These are phyloP conservation scores for Apiospora malaysiana DNA, from an alignment of 2,329 filamentous ascomycete species.

Conservation along the genomic window DNA sequence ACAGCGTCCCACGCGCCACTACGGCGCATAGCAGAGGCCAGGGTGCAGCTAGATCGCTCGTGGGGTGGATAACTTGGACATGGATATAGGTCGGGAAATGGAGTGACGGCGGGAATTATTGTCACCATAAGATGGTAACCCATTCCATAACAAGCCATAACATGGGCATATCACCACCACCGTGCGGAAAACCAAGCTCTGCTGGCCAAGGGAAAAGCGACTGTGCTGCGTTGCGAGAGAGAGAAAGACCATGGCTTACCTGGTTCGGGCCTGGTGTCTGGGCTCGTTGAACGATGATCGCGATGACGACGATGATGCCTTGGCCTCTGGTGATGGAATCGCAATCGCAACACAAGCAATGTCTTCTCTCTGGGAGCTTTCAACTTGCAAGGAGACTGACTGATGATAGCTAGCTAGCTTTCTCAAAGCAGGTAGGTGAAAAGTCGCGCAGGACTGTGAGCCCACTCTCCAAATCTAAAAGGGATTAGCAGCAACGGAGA, in stretches of 20 bases:
- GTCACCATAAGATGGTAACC: constrained; percentile 18
- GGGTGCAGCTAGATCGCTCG: constrained; percentile 25
- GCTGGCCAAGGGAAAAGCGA: constrained; percentile 1
- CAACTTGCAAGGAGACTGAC: not conserved
- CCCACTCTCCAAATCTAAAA: not conserved
- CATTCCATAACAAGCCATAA: constrained; percentile 18
- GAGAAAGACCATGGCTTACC: not conserved
- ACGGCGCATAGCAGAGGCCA: constrained; percentile 18
- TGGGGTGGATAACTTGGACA: constrained; percentile 24
- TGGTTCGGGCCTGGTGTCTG: not conserved
- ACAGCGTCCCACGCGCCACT: constrained; percentile 17
- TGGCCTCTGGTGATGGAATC: not conserved
- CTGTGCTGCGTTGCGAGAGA: not conserved
- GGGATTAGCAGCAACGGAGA: constrained; percentile 1
- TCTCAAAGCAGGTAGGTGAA: not conserved
- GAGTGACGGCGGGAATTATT: constrained; percentile 19
- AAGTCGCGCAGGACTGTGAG: constrained; percentile 6
- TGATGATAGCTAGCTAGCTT: not conserved
- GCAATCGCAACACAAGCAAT: not conserved
- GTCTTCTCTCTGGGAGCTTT: not conserved
- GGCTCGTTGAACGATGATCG: not conserved
- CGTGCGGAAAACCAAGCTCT: constrained; percentile 8
- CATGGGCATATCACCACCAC: constrained; percentile 17
- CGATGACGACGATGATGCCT: not conserved
- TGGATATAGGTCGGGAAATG: constrained; percentile 23